Evolutionary conservation across 495 filamentous ascomycete species (phyloP).

Genomic region (Neurospora sp.): DNA sequence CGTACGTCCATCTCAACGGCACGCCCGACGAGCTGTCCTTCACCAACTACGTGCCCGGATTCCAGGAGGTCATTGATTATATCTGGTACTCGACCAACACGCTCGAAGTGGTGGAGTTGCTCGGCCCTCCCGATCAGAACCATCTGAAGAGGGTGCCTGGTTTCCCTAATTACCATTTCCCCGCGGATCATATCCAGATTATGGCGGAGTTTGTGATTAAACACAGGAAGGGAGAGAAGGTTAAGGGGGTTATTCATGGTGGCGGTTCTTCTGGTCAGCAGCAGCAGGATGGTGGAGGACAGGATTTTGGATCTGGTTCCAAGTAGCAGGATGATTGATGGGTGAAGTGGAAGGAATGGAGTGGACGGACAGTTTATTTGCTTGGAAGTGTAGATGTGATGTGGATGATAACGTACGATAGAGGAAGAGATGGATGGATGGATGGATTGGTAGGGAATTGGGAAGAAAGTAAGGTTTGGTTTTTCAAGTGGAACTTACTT

Average conservation of each 20-base stretch:
- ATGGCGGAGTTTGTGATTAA: slow-evolving; percentile 89
- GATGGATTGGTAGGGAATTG: not conserved
- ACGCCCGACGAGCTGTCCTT: slow-evolving; percentile 73
- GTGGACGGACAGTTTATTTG: not conserved
- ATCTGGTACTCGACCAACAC: slow-evolving; percentile 94
- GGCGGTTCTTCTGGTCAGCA: not conserved
- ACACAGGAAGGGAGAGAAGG: slow-evolving; percentile 69
- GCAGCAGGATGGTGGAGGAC: not conserved
- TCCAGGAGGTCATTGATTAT: slow-evolving; percentile 87
- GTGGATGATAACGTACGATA: not conserved
- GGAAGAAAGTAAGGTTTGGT: not conserved
- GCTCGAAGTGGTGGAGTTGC: slow-evolving; percentile 73
- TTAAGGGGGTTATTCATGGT: not conserved
- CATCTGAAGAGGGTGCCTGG: slow-evolving; percentile 86
- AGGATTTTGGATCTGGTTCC: not conserved
- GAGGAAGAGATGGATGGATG: not conserved
- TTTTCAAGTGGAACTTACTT: not conserved
- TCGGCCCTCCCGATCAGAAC: slow-evolving; percentile 82
- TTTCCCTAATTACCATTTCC: slow-evolving; percentile 96
- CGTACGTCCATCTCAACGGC: slow-evolving; percentile 57
- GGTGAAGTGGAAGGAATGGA: not conserved
- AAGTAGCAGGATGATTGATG: not conserved
- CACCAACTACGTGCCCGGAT: slow-evolving; percentile 91
- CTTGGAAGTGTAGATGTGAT: not conserved
- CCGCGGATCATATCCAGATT: slow-evolving; percentile 90